Evolutionary conservation across 163 green algal genomes (phyloP), one percentile per base, ranked within the genome.

Genomic region (Chloroidium sp.): DNA sequence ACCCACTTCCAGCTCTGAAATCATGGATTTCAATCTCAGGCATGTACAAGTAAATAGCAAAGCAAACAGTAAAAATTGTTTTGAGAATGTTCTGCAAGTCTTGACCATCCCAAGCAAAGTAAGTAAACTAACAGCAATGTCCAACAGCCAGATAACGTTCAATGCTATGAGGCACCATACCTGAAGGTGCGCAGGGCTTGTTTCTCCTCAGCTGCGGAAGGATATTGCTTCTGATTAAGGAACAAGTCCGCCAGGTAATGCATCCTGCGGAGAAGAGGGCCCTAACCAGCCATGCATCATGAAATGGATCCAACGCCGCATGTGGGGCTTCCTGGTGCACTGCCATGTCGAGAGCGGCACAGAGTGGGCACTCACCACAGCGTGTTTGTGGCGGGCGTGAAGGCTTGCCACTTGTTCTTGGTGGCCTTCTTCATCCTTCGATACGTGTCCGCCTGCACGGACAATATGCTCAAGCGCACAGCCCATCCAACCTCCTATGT

Each of bases 201-300:
- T 80, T 90, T 92, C 69, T 98, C 79, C 2, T 80, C 84, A 0
- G 85, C 67, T 76, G 75, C 90, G 60, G 85, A 81, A 12, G 82
- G 78, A 12, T 84, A 67, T 3, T 84, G 77, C 85, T 95, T 97
- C 60, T 92, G 72, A 8, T 77, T 89, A 0, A 94, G 86, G 75
- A 97, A 79, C 6, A 91, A 89, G 76, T 98, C 93, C 10, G 92
- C 90, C 61, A 98, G 86, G 87, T 99, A 99, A 76, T 94, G 85
- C 81, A 98, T 82, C 36, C 36, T 36, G 36, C 36, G 36, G 36
- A 36, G 36, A 36, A 36, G 36, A 36, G 36, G 36, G 36, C 36
- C 36, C 36, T 36, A 36, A 36, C 36, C 36, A 36, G 36, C 36
- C 36, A 36, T 36, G 36, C 36, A 36, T 36, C 36, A 36, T 36